These are phyloP conservation scores for Gonium pectorale DNA, from an alignment of 139 green algal genomes.

Conservation along the genomic window DNA sequence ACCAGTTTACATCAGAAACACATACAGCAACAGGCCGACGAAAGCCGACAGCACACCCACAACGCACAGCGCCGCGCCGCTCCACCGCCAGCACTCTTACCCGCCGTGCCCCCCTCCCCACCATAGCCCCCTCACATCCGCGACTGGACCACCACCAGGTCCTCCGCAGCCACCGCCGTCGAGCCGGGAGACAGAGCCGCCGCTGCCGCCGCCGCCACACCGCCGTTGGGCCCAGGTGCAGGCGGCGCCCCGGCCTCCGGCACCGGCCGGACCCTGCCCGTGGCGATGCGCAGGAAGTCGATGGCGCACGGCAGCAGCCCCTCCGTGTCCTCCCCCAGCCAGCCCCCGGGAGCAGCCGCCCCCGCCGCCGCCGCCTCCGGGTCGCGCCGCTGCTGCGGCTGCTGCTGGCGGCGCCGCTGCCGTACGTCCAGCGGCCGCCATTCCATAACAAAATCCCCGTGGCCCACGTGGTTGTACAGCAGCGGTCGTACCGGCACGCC, in stretches of 20 bases:
- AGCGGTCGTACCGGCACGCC: conserved; percentile 68
- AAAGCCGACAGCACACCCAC: too few species aligned
- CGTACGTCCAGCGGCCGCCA: conserved; percentile 39
- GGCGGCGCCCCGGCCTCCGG: background rate
- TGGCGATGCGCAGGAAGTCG: background rate
- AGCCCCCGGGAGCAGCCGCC: background rate
- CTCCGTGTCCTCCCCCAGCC: background rate
- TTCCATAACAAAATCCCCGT: conserved; percentile 67
- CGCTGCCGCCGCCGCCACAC: too few species aligned
- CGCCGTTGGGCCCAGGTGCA: too few species aligned
- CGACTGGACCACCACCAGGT: too few species aligned
- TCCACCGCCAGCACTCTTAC: too few species aligned
- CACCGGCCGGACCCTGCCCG: background rate
- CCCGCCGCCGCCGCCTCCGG: background rate
- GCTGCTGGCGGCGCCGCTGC: background rate
- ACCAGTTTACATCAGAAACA: too few species aligned
- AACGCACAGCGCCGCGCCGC: too few species aligned
- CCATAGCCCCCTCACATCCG: too few species aligned
- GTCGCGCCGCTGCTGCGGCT: background rate
- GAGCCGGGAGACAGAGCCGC: too few species aligned
- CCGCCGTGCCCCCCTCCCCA: too few species aligned
- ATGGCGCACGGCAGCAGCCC: conserved; percentile 20
- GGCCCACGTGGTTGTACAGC: conserved; percentile 71
- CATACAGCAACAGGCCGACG: too few species aligned
- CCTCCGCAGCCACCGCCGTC: too few species aligned